Base-by-base conservation (phyloP, 495 filamentous ascomycete species). In the Corynascus novoguineensis region DNA sequence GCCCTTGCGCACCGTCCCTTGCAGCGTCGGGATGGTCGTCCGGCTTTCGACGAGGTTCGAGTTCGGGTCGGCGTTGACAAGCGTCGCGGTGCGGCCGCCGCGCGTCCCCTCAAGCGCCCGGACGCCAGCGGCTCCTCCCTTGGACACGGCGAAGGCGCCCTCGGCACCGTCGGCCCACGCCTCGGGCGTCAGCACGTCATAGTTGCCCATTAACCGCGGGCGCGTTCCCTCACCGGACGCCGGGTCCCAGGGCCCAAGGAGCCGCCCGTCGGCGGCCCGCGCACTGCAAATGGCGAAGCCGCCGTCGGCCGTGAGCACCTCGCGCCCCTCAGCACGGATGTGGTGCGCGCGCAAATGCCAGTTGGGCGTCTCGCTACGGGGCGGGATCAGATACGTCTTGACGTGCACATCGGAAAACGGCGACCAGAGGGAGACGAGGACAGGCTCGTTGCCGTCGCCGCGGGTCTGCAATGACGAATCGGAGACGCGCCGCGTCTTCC, bases 51-150 rank as follows among this genome's bases (percentile, higher is more conserved):
- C 78, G 37, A 90, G 68, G 64, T 90, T 90, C 34, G 84, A 84
- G 65, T 92, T 90, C 1, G 87, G 86, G 67, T 92, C 88, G 1
- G 85, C 84, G 48, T 87, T 81, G 31, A 89, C 82, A 48, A 86
- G 72, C 49, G 72, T 79, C 1, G 85, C 86, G 29, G 68, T 67
- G 24, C 86, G 71, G 10, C 67, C 65, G 1, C 19, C 24, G 0
- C 14, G 54, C 25, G 52, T 52, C 0, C 64, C 53, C 34, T 81
- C 74, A 15, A 89, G 62, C 57, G 85, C 86, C 28, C 77, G 75
- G 53, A 90, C 0, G 87, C 87, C 11, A 89, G 85, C 29, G 85
- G n/a, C n/a, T n/a, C n/a, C 86, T 0, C 88, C 86, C 53, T 77
- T 77, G 1, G 82, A 85, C 15, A 85, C 83, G 1, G 81, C 83